Base-by-base conservation (phyloP, 495 filamentous ascomycete genomes). In the Peziza echinospora region DNA sequence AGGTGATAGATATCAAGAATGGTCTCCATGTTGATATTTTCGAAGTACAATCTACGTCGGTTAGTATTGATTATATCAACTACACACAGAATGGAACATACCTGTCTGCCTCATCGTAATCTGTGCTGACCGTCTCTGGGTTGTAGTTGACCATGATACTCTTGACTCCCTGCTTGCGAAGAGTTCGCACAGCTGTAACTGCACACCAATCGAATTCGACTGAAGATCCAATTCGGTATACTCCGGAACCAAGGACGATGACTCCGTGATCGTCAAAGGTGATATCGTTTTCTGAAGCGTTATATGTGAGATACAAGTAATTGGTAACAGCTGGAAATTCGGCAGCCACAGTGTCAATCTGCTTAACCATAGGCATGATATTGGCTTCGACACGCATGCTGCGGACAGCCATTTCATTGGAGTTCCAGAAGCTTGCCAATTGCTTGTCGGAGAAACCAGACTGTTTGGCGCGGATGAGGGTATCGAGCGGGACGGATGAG, bases 151-250 rank as follows among this genome's bases (percentile, higher is more conserved):
- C 82, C 89, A 97, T 97, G 60, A 97, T 81, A 2, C 89, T 96
- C 71, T 94, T 94, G 70, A 79, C 72, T 24, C 82, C 81, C 54
- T 78, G 71, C 50, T 86, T 78, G 26, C 89, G 77, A 23, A 97
- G 76, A 6, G 89, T 97, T 47, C 89, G 79, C 48, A 97, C 87
- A 5, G 87, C 84, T 45, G 87, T 72, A 26, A 97, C 89, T n/a
- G 89, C 92, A 61, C 89, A 97, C 89, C 89, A 97, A 62, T 97
- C 89, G 60, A 97, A 97, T 60, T 97, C 89, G 45, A 97, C 89
- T 0, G 86, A 93, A 1, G 86, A 93, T 41, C 89, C 89, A 54
- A 97, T 97, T 52, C 89, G 75, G 66, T 97, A 97, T 19, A 97
- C 89, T 61, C 89, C 89, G 13, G 89, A 96, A 11, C 89, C 89